These are phyloP conservation scores for Pinus taeda DNA, from an alignment of 75 land plant genomes.

Conservation along the genomic window DNA sequence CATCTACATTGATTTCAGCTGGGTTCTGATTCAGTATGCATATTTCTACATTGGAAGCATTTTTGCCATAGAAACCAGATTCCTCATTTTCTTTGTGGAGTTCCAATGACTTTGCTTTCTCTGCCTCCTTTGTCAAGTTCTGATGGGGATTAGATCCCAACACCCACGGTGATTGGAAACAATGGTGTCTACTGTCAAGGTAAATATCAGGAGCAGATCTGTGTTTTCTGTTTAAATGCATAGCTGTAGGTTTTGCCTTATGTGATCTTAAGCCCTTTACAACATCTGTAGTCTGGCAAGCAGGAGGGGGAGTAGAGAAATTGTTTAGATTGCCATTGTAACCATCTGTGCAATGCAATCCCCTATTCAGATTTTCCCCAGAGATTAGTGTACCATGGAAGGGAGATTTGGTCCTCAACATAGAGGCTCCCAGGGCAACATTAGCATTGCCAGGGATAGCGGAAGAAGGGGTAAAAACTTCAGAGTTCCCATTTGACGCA, in stretches of 20 bases:
- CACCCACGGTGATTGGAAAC: neutral
- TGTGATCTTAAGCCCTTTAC: slow-evolving; percentile 3
- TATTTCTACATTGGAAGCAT: neutral
- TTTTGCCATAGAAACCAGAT: neutral
- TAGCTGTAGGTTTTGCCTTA: neutral
- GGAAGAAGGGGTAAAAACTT: neutral
- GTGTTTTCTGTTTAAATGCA: neutral
- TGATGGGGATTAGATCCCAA: neutral
- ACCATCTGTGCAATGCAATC: neutral
- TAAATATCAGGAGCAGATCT: neutral
- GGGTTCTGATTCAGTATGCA: slow-evolving; percentile 11
- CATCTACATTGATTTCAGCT: slow-evolving; percentile 11
- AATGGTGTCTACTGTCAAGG: neutral
- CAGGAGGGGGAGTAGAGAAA: neutral
- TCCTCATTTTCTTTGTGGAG: neutral
- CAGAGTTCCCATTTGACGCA: slow-evolving; percentile 7
- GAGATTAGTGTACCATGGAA: neutral
- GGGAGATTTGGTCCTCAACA: neutral
- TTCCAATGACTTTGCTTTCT: neutral
- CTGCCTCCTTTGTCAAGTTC: neutral
- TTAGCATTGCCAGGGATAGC: neutral
- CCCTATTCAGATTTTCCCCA: neutral
- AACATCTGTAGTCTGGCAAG: neutral
- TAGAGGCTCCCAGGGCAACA: neutral
- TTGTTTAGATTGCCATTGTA: neutral